Percentiles rank a stretch among this genome's conserved stretches.
These are phyloP conservation scores for Coleophoma crateriformis DNA, from an alignment of 2,329 filamentous ascomycete genomes.

Conservation along the genomic window DNA sequence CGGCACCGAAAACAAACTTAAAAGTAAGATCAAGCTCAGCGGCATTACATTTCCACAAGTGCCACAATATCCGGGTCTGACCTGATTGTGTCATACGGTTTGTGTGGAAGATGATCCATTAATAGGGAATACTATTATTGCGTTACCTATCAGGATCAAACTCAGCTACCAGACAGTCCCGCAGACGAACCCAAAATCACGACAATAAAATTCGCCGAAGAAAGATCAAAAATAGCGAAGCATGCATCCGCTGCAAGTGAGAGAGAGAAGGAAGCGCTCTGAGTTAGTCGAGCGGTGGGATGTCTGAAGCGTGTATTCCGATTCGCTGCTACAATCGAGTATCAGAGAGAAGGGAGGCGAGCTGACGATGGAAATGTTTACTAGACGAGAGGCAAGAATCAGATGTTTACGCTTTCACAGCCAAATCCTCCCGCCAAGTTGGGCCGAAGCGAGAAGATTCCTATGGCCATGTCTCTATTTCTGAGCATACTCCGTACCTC, in stretches of 20 bases:
- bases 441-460: constrained; percentile 7
- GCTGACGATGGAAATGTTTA: constrained; percentile 8
- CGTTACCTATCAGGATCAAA: not conserved
- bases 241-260: too few species aligned
- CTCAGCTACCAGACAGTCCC: too few species aligned
- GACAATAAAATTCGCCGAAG: too few species aligned
- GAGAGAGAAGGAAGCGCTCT: too few species aligned
- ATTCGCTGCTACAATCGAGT: constrained; percentile 7
- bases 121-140: not conserved
- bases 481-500: not conserved
- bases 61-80: not conserved
- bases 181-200: too few species aligned
- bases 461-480: constrained; percentile 5
- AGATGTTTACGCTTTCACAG: constrained; percentile 15
- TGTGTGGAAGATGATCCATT: not conserved
- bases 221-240: not conserved
- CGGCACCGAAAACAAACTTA: not conserved
- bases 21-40: too few species aligned
- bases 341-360: constrained; percentile 3
- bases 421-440: constrained; percentile 6
- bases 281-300: constrained; percentile 1
- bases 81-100: not conserved
- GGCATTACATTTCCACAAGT: too few species aligned
- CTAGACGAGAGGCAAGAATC: constrained; percentile 6
- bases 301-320: constrained; percentile 7